Evolutionary conservation across 176 grass and related monocot species (phyloP).

Genomic region (Coix lacrymajobi): DNA sequence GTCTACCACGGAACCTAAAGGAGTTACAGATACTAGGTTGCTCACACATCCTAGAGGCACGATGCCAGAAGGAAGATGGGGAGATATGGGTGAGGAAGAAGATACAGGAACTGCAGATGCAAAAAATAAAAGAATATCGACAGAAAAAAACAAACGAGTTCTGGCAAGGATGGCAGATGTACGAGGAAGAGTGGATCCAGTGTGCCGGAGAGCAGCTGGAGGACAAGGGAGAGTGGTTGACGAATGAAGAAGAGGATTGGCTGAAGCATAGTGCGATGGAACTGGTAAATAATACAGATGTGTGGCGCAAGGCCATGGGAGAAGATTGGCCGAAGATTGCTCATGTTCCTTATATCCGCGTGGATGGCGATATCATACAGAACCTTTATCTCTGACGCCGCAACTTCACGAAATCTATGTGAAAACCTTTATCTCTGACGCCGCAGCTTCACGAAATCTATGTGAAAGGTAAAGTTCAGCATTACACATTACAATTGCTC

Average conservation of each 20-base stretch:
- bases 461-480: background rate
- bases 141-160: background rate
- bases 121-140: background rate
- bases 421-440: background rate
- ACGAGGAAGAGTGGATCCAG: background rate
- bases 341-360: conserved; percentile 1
- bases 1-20: conserved; percentile 13
- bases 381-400: background rate
- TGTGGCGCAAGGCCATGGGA: background rate
- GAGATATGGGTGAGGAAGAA: background rate
- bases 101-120: background rate
- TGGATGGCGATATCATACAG: conserved; percentile 8
- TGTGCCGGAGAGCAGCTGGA: background rate
- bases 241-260: background rate
- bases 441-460: background rate
- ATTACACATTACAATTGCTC: background rate
- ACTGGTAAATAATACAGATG: background rate
- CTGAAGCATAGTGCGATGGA: background rate
- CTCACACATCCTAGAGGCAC: background rate
- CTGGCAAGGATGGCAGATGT: background rate
- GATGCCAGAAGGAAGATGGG: background rate
- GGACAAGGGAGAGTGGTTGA: conserved; percentile 17
- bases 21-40: background rate
- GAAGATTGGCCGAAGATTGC: conserved; percentile 16
- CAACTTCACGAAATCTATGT: background rate